A percentile compares a stretch with the other conserved stretches of the same genome.
Conservation (phyloP, 352 stramenopile species). For the Pythium brachiatum region DNA sequence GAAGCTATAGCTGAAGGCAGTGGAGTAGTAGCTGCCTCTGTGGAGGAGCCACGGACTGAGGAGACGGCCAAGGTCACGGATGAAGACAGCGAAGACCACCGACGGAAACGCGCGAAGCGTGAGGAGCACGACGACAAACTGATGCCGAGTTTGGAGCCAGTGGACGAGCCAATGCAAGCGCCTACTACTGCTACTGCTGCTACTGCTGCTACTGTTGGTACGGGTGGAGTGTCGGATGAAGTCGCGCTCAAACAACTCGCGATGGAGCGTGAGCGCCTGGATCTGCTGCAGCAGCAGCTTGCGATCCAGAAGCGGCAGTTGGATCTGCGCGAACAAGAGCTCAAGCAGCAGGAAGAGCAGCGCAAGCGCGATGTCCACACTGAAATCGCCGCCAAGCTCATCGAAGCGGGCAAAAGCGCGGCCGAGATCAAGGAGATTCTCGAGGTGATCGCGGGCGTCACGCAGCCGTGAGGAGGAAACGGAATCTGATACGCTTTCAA, state of each 20-base stretch:
- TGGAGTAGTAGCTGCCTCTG: background rate
- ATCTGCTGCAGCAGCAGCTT: constrained; percentile 30
- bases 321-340: constrained; percentile 37
- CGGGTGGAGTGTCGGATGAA: background rate
- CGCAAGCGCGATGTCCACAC: constrained; percentile 20
- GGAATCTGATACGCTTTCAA: no score
- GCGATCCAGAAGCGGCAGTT: constrained; percentile 37
- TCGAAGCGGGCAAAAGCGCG: constrained; percentile 21
- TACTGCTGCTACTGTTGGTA: no score
- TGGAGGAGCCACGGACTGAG: background rate
- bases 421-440: constrained; percentile 27
- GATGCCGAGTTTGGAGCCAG: background rate
- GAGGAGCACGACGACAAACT: background rate
- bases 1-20: background rate
- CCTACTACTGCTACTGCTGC: background rate
- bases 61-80: background rate
- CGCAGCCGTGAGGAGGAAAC: no score
- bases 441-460: constrained; percentile 2
- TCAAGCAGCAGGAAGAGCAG: constrained; percentile 35
- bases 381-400: constrained; percentile 23
- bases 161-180: background rate
- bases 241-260: constrained; percentile 18
- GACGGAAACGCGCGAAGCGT: background rate
- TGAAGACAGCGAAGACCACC: background rate
- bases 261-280: constrained; percentile 41